phyloP scores from a whole-genome alignment of 2,329 filamentous ascomycete species.

The Blastomyces parvus region DNA sequence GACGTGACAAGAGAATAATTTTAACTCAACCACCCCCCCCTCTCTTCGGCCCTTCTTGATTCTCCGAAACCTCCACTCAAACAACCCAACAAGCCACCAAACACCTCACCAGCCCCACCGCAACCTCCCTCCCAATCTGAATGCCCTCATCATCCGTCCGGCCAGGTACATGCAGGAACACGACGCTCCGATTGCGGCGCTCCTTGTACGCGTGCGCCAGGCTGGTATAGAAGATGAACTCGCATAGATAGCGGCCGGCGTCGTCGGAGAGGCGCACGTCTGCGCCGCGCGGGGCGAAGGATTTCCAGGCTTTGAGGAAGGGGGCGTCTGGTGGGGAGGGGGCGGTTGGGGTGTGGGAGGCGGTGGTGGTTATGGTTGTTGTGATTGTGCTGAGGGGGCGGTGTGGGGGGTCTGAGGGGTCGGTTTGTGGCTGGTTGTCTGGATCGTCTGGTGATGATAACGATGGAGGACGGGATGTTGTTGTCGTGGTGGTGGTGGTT shows the following conservation, averaged over 20 bases:
- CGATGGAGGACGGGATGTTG: background rate
- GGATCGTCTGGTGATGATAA: background rate
- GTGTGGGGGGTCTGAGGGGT: background rate
- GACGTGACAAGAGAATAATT: no score
- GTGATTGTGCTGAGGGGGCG: background rate
- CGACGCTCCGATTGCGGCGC: constrained; percentile 37
- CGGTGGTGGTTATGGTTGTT: background rate
- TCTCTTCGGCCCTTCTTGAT: background rate
- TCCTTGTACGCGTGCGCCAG: constrained; percentile 39
- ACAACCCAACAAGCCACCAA: constrained; percentile 35
- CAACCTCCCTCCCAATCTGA: constrained; percentile 31
- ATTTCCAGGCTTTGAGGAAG: constrained; percentile 30
- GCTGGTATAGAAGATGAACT: constrained; percentile 67
- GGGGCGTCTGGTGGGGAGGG: constrained; percentile 27
- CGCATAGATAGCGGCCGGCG: constrained; percentile 64
- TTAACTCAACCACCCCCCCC: no score
- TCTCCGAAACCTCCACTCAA: background rate
- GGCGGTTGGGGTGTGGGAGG: background rate
- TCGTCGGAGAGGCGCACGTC: constrained; percentile 55
- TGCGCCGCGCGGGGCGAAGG: constrained; percentile 22
- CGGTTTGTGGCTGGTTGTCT: background rate
- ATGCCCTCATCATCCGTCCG: constrained; percentile 43
- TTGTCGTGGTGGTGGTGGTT: background rate
- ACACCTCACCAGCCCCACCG: constrained; percentile 36
- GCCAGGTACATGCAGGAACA: constrained; percentile 65